Evolutionary conservation across 192 early-diverging fungal genomes (phyloP), one percentile per base, ranked within the genome.

Genomic region (Gonapodya prolifera): DNA sequence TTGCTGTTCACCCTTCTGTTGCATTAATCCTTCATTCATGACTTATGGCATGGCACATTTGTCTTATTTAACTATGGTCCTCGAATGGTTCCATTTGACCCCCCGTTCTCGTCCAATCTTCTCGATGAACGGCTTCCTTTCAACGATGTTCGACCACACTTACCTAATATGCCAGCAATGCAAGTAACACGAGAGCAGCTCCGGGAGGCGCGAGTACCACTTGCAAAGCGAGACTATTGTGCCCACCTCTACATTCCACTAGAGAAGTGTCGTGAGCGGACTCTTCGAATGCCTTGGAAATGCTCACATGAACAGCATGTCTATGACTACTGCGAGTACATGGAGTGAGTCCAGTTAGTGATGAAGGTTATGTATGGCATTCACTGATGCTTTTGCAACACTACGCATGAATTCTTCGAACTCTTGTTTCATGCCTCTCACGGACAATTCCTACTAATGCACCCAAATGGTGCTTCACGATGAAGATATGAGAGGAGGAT

Each of bases 271-370:
- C 85, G 96, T 70, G 87, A 85, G 77, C 89, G 91, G 69, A 93
- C 87, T 80, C 92, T 86, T 81, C 96, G 94, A 82, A 75, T 95
- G 77, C 96, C 96, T 31, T 97, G 94, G 94, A 93, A 94, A 81
- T 98, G 96, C 87, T 91, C 91, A 82, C 85, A 91, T 71, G 94
- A 96, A 83, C 84, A 92, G 75, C 91, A 95, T 70, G 85, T 86
- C 71, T 98, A 94, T 83, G 92, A 94, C 82, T 95, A 97, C 81
- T 98, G 96, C 84, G 93, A 96, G 88, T 97, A 96, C 84, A 92
- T 96, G 77, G 96, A 98, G 87, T 87, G 77, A 34, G 80, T 80
- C 28, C 28, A 73, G 8, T 32, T 61, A 23, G 45, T 8, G 23
- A 61, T 61, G 23, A 8, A 16, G 45, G 45, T n/a, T n/a, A n/a